Base-by-base conservation (phyloP, 495 filamentous ascomycete genomes). In the Xylaria longipes region DNA sequence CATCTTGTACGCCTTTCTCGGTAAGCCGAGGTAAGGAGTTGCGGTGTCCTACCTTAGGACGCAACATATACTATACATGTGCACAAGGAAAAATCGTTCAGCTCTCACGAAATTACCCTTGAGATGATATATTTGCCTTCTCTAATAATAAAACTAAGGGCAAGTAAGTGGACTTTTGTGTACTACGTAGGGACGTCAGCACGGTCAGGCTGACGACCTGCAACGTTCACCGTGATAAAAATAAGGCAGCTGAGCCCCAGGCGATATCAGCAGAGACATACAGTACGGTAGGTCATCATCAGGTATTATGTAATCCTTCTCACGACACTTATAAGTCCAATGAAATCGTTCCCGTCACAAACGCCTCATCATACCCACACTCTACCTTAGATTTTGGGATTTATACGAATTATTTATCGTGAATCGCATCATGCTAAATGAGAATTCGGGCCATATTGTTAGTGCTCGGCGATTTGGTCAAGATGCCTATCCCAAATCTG, bases 201-300 rank as follows among this genome's bases (percentile, higher is more conserved):
- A 5, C 25, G n/a, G 31, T 31, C 27, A 50, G 43, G 62, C 63
- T 50, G 45, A 52, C 29, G 27, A 25, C 29, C 45, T 31, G 27
- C 15, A n/a, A 35, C 43, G 17, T 50, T 35, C 11, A 35, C 29
- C 2, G 31, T 29, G 62, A 65, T 65, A 65, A 65, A 65, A 65
- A 65, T 65, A 65, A 65, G 52, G 5, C 63, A 65, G 63, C 63
- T 65, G 63, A 65, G 25, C 27, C 27, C 39, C 41, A 48, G 41
- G 15, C 39, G 41, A 1, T 27, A 43, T 27, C 60, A 3, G 22
- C 60, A 29, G 31, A 46, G 60, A n/a, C 60, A 63, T 37, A 22
- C 2, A 41, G 9, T 5, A 6, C n/a, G n/a, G n/a, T n/a, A n/a
- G n/a, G 39, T 29, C 41, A 41, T 33, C 29, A 5, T 20, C 20